Evolutionary conservation across 2,329 filamentous ascomycete species (phyloP), one percentile per base, ranked within the genome.

Genomic region (Trichoderma polysporum): DNA sequence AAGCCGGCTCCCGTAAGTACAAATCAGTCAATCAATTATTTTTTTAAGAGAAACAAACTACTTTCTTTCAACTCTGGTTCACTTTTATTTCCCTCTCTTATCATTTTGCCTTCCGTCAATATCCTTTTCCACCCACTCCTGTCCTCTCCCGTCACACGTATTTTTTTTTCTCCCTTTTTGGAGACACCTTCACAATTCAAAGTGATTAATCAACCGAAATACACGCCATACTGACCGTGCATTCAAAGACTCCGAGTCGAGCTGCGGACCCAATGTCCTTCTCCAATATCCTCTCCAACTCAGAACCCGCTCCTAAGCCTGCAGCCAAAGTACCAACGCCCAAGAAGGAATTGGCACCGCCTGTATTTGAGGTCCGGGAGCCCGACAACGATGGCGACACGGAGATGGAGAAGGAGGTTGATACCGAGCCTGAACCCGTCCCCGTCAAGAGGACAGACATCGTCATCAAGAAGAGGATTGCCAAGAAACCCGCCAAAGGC

Each of bases 251-350:
- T 58, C 87, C 91, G 1, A 88, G 87, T 71, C 89, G 93, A 76
- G 85, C 90, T 47, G 90, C 90, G 67, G 91, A 97, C 76, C 91
- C 94, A 62, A 97, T 97, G 94, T 95, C 94, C 5, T 95, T 98
- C 75, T 95, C 93, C 71, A 97, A 94, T 76, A 96, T 98, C 68
- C 89, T 98, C 50, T 94, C 93, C 4, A 93, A 88, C 71, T 85
- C 91, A 65, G 90, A 93, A 66, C 88, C 91, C 62, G 84, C 87
- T 45, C 81, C 84, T 2, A 84, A 84, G 68, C 83, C 85, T 8
- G 84, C 81, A 4, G 39, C 52, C 6, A 35, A 41, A 31, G 41
- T 15, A n/a, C 70, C 65, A 31, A 68, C 70, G 35, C 61, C 68
- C 19, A 71, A 72, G 29, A 68, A 53, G n/a, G 69, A 68, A 60